Conservation (phyloP, 2,329 filamentous ascomycete species). For the Neonectria faginata region DNA sequence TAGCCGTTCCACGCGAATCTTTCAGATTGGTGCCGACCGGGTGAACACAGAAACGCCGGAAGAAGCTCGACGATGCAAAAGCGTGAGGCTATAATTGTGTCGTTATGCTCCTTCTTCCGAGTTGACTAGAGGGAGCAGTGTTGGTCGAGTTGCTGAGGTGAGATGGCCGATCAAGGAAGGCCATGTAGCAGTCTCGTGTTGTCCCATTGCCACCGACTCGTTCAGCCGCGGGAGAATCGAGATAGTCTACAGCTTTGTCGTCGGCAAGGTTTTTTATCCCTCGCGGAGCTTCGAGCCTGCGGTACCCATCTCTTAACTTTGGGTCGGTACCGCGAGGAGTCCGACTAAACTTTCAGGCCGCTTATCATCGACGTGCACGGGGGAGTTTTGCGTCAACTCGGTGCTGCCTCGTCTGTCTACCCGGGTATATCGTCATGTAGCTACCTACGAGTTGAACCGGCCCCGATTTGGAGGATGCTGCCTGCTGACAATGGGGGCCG, state of each 20-base stretch:
- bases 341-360: neutral
- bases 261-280: slow-evolving; percentile 10
- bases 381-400: neutral
- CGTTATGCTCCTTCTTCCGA: neutral
- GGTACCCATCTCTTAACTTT: neutral
- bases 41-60: neutral
- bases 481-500: slow-evolving; percentile 26
- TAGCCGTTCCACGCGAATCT: slow-evolving; percentile 2
- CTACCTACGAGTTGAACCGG: neutral
- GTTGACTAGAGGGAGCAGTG: neutral
- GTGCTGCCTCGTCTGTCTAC: neutral
- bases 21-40: neutral
- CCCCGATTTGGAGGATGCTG: neutral
- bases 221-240: slow-evolving; percentile 4
- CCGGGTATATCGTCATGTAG: neutral
- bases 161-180: slow-evolving; percentile 18
- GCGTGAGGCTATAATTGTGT: neutral
- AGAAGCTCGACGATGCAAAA: neutral
- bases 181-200: neutral
- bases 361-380: slow-evolving; percentile 1
- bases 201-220: slow-evolving; percentile 4
- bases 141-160: slow-evolving; percentile 21
- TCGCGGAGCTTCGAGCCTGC: neutral
- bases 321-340: neutral
- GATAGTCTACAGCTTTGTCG: neutral